Evolutionary conservation across 495 filamentous ascomycete species (phyloP), one percentile per base, ranked within the genome.

Genomic region (Penicillium samsonianum): DNA sequence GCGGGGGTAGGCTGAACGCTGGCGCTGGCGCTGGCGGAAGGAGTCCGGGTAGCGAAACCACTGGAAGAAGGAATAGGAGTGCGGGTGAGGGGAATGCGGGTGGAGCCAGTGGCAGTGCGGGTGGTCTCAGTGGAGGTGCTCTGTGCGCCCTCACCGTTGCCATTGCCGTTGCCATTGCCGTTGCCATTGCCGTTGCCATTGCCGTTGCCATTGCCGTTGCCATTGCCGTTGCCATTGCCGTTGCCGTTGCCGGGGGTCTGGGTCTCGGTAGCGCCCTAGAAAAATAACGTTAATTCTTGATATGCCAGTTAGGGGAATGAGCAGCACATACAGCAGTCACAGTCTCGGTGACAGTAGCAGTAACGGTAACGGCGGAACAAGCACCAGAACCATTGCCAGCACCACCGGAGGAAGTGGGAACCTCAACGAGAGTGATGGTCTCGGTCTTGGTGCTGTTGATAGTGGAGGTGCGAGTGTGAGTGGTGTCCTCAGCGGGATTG

Each of bases 91-190:
- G 50, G 40, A 35, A 30, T 53, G 42, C 56, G 57, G 40, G 71
- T 63, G 28, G 73, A 79, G 62, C 77, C 77, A 63, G 57, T 62
- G 62, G 59, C 70, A 52, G 71, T 70, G 50, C 57, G 50, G 59
- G 60, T 60, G 49, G 59, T 47, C 50, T 52, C 58, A 57, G 53
- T 58, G 61, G 51, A 47, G 45, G 63, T 48, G 40, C 28, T 59
- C 35, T 65, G 17, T 28, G 33, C 20, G 33, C 59, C 58, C 20
- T 62, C 49, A 37, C 56, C 50, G 40, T 63, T 16, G 37, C 54
- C 47, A 2, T 59, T 19, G 4, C 38, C 58, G 17, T 50, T 26
- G 37, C 37, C 50, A 10, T 52, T 20, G 25, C 35, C 45, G 19
- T 17, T 40, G 51, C 38, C 44, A 40, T 59, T 45, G 47, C 59